Conservation (phyloP, 108 stramenopile species). For the Cyclotella baltica region DNA sequence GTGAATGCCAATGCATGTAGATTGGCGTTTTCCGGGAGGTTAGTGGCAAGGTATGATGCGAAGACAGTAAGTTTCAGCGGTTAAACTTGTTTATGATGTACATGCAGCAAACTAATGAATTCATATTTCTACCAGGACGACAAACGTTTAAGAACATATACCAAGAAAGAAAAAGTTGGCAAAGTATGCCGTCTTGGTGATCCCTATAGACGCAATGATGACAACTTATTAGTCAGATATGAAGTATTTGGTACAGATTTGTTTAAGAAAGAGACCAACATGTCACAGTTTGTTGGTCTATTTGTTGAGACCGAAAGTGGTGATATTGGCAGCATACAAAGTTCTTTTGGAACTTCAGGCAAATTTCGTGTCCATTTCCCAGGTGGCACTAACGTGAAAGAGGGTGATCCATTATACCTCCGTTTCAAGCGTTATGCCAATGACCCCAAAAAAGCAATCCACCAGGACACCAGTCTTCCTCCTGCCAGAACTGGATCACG, state of each 20-base stretch:
- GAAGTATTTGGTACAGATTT: slow-evolving; percentile 88
- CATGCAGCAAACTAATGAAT: neutral
- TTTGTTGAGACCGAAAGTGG: slow-evolving; percentile 77
- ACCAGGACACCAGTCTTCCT: slow-evolving; percentile 78
- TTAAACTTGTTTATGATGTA: neutral
- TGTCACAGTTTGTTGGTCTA: slow-evolving; percentile 89
- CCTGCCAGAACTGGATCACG: slow-evolving; percentile 64
- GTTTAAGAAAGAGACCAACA: slow-evolving; percentile 92
- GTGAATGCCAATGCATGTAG: slow-evolving; percentile 83
- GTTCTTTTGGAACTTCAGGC: slow-evolving; percentile 92
- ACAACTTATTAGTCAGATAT: slow-evolving; percentile 77
- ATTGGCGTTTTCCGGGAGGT: slow-evolving; percentile 91
- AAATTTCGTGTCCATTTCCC: slow-evolving; percentile 92
- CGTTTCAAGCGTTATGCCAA: slow-evolving; percentile 86
- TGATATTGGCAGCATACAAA: slow-evolving; percentile 84
- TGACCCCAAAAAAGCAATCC: slow-evolving; percentile 85
- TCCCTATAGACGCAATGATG: slow-evolving; percentile 74
- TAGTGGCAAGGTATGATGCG: slow-evolving; percentile 67
- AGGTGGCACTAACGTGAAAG: slow-evolving; percentile 70
- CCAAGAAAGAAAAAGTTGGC: slow-evolving; percentile 80
- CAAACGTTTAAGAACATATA: slow-evolving; percentile 71
- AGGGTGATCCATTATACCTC: slow-evolving; percentile 75
- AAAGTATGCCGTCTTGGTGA: slow-evolving; percentile 75
- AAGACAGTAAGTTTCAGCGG: slow-evolving; percentile 27
- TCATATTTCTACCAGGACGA: slow-evolving; percentile 43